phyloP scores from a whole-genome alignment of 305 asterid species.

The Caryopteris hybrid region DNA sequence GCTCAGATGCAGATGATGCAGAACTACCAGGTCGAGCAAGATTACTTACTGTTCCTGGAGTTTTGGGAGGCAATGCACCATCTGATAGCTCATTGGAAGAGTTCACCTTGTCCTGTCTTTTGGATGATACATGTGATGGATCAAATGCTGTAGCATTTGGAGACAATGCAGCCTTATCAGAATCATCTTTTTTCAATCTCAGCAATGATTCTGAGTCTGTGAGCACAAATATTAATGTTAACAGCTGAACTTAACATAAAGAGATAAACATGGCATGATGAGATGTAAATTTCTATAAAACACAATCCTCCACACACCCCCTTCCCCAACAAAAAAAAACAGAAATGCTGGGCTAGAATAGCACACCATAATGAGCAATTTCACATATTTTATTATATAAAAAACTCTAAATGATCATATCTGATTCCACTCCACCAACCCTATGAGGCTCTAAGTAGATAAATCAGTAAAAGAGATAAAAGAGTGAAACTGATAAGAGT shows the following conservation, averaged over 20 bases:
- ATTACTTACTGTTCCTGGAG: constrained; percentile 39
- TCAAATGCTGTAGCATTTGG: constrained; percentile 55
- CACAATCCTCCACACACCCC: neutral
- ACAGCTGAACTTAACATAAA: constrained; percentile 14
- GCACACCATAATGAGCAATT: neutral
- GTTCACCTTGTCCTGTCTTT: constrained; percentile 48
- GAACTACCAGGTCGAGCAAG: constrained; percentile 56
- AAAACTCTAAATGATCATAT: neutral
- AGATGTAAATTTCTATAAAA: neutral
- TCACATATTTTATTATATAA: neutral
- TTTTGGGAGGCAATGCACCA: constrained; percentile 38
- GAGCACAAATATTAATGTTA: constrained; percentile 10
- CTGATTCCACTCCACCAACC: neutral
- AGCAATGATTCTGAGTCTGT: constrained; percentile 37
- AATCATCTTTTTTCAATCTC: constrained; percentile 36
- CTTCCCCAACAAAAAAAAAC: neutral
- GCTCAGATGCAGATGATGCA: constrained; percentile 63
- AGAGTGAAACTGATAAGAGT: too few species aligned
- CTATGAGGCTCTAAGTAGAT: neutral
- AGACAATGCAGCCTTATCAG: constrained; percentile 52
- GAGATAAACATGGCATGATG: constrained; percentile 1
- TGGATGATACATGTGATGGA: constrained; percentile 45
- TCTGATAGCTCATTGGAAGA: constrained; percentile 42
- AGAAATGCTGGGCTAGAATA: neutral
- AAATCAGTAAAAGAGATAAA: neutral